Base-by-base conservation (phyloP, 2,329 filamentous ascomycete genomes). In the Coniella lustricola region DNA sequence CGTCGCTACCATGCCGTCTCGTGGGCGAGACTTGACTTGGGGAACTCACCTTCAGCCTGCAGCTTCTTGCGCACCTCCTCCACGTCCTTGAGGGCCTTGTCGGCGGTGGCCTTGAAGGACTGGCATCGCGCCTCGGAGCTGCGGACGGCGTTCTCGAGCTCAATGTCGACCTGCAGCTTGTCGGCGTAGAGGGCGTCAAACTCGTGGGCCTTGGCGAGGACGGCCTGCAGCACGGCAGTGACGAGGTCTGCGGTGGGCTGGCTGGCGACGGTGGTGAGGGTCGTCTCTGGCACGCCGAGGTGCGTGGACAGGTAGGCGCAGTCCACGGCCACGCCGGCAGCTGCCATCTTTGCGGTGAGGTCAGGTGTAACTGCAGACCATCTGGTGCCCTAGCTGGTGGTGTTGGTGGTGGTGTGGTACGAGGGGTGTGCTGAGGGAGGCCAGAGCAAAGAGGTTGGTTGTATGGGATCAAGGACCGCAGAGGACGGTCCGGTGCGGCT, bases 111-210 rank as follows among this genome's bases (percentile, higher is more conserved):
- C 68, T 93, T 95, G 63, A 93, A 81, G 8, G 83, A 80, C 62
- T 91, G 88, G 56, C 84, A 83, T 66, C 90, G 87, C 20, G 85
- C 82, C 63, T 97, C 91, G 51, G 85, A 84, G 56, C 80, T 86
- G 58, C 90, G 84, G 41, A 95, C 84, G 16, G 85, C 85, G 66
- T 89, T 93, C 65, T 98, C 93, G 7, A 97, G 78, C 71, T 97
- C 90, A 38, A 98, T 93, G 60, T 95, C 89, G 39, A 87, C 73
- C 57, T 88, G 84, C 38, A 96, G 76, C 69, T 96, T 97, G 56
- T 95, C 87, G 9, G 91, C 84, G 59, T 85, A 88, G 35, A 95
- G 70, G 34, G 82, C 78, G 62, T 95, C 89, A 59, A 81, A 84
- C 60, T 95, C 89, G 59, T 84, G 86, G 32, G 87, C 89, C 65